These are phyloP conservation scores for Larix sibirica DNA, from an alignment of 83 land plant species.

Conservation along the genomic window DNA sequence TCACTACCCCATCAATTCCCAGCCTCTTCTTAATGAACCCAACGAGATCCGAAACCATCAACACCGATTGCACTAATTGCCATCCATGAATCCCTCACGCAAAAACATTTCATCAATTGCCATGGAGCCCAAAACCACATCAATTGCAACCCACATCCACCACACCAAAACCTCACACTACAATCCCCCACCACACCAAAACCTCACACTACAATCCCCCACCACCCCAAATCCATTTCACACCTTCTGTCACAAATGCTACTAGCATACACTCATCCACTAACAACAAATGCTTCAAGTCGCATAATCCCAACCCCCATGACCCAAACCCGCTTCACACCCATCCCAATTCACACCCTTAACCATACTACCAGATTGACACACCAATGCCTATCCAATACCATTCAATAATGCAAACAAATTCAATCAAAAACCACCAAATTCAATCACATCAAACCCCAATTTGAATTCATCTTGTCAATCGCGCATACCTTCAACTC, in stretches of 20 bases:
- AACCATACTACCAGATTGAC: neutral
- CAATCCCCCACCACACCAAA: neutral
- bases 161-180: neutral
- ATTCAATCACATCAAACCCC: neutral
- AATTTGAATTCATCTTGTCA: neutral
- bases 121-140: neutral
- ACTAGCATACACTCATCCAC: slow-evolving; percentile 3
- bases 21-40: neutral
- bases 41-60: neutral
- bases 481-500: slow-evolving; percentile 10
- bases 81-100: neutral
- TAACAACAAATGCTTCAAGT: neutral
- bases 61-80: neutral
- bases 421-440: neutral
- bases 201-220: neutral
- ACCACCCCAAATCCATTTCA: neutral
- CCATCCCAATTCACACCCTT: neutral
- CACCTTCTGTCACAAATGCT: slow-evolving; percentile 5
- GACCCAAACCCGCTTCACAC: neutral
- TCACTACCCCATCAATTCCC: neutral
- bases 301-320: neutral
- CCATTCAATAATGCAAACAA: neutral
- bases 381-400: neutral
- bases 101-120: neutral
- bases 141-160: neutral